A percentile compares a stretch with the other conserved stretches of the same genome.
These are phyloP conservation scores for Pterula multifida DNA, from an alignment of 1,284 basidiomycete genomes.

Conservation along the genomic window DNA sequence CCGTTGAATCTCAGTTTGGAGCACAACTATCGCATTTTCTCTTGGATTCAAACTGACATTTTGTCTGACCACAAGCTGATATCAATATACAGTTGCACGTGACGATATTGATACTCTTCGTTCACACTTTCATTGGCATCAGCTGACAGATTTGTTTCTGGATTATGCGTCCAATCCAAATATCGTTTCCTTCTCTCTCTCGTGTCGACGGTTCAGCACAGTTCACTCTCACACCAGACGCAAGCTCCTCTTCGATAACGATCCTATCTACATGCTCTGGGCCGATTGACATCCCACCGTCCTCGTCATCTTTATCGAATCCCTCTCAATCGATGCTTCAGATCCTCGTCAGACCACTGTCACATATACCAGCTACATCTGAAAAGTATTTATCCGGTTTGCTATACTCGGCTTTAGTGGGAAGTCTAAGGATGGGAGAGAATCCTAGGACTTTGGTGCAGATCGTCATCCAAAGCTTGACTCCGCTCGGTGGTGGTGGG, in stretches of 20 bases:
- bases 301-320: conserved; percentile 11
- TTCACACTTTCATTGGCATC: too few relatives aligned
- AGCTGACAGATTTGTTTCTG: too few relatives aligned
- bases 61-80: too few relatives aligned
- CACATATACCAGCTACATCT: conserved; percentile 51
- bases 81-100: too few relatives aligned
- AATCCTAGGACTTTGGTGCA: conserved; percentile 62
- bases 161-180: background rate
- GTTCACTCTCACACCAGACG: background rate
- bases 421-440: conserved; percentile 45
- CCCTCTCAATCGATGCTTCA: conserved; percentile 66
- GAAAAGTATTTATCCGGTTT: conserved; percentile 42
- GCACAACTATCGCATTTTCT: too few relatives aligned
- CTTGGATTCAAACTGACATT: too few relatives aligned
- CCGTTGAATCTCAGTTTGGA: too few relatives aligned
- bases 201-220: conserved; percentile 1
- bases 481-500: conserved; percentile 19
- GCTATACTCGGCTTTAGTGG: conserved; percentile 43
- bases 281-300: background rate
- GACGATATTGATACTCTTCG: too few relatives aligned
- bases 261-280: background rate
- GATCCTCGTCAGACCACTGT: conserved; percentile 53
- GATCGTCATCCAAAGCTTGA: conserved; percentile 52
- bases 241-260: background rate
- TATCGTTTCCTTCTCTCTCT: background rate